A percentile compares a stretch with the other conserved stretches of the same genome.
Evolutionary conservation across 352 stramenopile species (phyloP).

Genomic region (Pythium utonaiense): DNA sequence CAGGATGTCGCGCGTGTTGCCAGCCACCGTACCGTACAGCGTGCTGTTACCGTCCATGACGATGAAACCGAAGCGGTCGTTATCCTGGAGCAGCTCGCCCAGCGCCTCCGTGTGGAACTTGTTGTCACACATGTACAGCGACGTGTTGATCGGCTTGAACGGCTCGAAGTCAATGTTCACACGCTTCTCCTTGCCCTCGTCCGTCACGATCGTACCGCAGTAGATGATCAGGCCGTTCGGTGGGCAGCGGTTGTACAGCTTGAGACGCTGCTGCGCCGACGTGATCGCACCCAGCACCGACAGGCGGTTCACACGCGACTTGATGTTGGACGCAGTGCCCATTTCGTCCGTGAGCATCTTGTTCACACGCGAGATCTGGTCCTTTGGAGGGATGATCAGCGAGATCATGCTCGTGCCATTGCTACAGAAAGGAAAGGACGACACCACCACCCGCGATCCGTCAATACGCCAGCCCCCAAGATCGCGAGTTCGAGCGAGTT

Average conservation of each 20-base stretch:
- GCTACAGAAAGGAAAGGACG: too few relatives aligned
- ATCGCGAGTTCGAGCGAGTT: background rate
- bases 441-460: too few relatives aligned
- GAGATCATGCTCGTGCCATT: constrained; percentile 99
- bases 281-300: constrained; percentile 98
- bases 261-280: constrained; percentile 98
- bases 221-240: constrained; percentile 99
- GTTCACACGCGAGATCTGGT: constrained; percentile 96
- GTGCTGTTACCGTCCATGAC: constrained; percentile 99
- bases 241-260: constrained; percentile 97
- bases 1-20: constrained; percentile 90
- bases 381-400: constrained; percentile 98
- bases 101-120: constrained; percentile 99
- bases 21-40: constrained; percentile 97
- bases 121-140: constrained; percentile 99
- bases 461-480: too few relatives aligned
- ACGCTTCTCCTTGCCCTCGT: constrained; percentile 99
- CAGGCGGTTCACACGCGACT: constrained; percentile 98
- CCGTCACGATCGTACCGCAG: constrained; percentile 98
- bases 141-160: constrained; percentile 99
- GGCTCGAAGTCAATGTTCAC: constrained; percentile 99
- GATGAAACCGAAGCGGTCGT: constrained; percentile 99
- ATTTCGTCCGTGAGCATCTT: constrained; percentile 99
- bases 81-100: constrained; percentile 97
- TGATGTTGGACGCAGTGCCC: constrained; percentile 99